A percentile compares a stretch with the other conserved stretches of the same genome.
Evolutionary conservation across 1,284 basidiomycete species (phyloP).

Genomic region (Leccinum cinnamomeum): DNA sequence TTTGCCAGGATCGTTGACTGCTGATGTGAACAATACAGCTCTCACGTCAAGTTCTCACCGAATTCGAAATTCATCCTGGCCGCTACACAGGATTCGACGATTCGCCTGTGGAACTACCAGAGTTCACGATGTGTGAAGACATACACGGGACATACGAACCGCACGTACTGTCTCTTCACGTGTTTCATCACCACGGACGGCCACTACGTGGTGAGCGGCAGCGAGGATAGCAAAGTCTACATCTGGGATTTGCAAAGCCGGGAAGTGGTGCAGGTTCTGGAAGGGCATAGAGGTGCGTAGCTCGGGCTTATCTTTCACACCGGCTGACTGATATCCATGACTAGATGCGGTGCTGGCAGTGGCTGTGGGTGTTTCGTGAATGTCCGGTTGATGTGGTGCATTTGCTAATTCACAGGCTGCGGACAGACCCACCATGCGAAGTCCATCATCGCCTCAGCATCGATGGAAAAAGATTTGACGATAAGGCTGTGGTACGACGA

Average conservation of each 20-base stretch:
- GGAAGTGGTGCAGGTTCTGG: constrained; percentile 69
- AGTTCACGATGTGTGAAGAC: constrained; percentile 93
- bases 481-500: constrained; percentile 78
- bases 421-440: constrained; percentile 68
- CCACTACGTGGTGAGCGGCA: constrained; percentile 80
- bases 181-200: constrained; percentile 58
- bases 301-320: background rate
- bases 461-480: constrained; percentile 81
- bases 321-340: constrained; percentile 11
- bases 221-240: constrained; percentile 86
- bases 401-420: constrained; percentile 2
- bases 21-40: constrained; percentile 45
- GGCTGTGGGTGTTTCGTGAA: constrained; percentile 49
- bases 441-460: constrained; percentile 76
- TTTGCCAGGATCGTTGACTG: background rate
- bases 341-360: constrained; percentile 74
- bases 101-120: constrained; percentile 93
- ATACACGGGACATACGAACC: constrained; percentile 80
- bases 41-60: constrained; percentile 86
- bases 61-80: constrained; percentile 88
- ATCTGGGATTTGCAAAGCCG: constrained; percentile 92
- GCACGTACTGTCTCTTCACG: constrained; percentile 72
- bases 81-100: constrained; percentile 88
- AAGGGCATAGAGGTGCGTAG: constrained; percentile 74
- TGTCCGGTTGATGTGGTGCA: background rate